Base-by-base conservation (phyloP, 768 basidiomycete species). In the Lactarius hatsudake region DNA sequence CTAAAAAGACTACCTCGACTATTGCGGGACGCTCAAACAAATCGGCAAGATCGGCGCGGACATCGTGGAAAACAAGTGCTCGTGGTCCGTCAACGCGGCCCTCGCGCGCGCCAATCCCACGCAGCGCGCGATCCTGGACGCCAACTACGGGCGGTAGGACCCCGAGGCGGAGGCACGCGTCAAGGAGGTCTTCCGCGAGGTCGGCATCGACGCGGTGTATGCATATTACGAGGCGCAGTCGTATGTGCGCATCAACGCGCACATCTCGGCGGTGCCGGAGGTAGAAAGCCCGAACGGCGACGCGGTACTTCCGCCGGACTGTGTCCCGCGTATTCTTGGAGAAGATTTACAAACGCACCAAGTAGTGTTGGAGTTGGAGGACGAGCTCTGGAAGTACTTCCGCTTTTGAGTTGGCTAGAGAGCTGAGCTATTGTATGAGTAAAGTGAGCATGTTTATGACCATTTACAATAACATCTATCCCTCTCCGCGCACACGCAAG, bases 61-160 rank as follows among this genome's bases (percentile, higher is more conserved):
- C 76, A 99, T 99, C 74, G 77, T 98, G 66, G 96, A 98, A 78
- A 98, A 98, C 86, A 99, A 99, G 80, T 98, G 96, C 78, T 91
- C 90, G n/a, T 99, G 96, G 96, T 88, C 89, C 72, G 83, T 98
- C 76, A 98, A 97, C 79, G 87, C 86, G 26, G 96, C 94, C 36
- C 82, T 98, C 65, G 76, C 78, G 23, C 75, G 81, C 48, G 86
- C 83, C 2, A 81, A 79, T 6, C 79, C 85, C 0, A 83, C 74
- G 23, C 88, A 90, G 75, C 82, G 85, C 40, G 76, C 75, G 38
- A 75, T 86, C 28, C 80, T 89, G n/a, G 87, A 89, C 73, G 83
- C 80, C 23, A 86, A 87, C 75, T 90, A 91, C 72, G 88, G 88
- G 12, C 78, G 79, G 54, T 89, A 88, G 70, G 72, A 84, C 70